A percentile compares a stretch with the other conserved stretches of the same genome.
phyloP scores from a whole-genome alignment of 2,329 filamentous ascomycete species.

The Chrysoporthe austroafricana region DNA sequence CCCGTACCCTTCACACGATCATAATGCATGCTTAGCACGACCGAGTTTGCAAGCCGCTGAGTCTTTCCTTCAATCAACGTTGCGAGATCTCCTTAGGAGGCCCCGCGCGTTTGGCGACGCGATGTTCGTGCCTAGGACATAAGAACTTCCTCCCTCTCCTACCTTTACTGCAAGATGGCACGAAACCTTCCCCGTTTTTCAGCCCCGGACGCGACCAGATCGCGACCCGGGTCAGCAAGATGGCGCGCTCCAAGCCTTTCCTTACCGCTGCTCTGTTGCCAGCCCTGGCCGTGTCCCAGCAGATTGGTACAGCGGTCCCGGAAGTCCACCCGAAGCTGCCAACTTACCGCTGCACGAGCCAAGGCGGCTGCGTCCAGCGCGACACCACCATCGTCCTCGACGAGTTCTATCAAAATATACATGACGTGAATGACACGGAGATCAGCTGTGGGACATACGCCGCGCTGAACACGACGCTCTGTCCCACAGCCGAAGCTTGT shows the following conservation, averaged over 20 bases:
- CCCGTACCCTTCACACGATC: background rate
- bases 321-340: conserved; percentile 17
- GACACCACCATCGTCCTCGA: conserved; percentile 16
- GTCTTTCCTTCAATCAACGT: conserved; percentile 19
- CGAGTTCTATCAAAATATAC: conserved; percentile 22
- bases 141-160: background rate
- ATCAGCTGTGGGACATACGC: conserved; percentile 19
- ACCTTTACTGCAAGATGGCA: background rate
- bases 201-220: background rate
- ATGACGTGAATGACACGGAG: conserved; percentile 13
- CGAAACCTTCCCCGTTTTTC: background rate
- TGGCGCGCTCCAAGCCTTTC: background rate
- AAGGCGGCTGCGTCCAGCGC: conserved; percentile 12
- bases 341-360: conserved; percentile 12
- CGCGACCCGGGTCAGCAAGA: background rate
- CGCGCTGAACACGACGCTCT: conserved; percentile 13
- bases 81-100: background rate
- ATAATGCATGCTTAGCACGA: conserved; percentile 1
- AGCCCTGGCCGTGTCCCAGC: conserved; percentile 11
- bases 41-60: background rate
- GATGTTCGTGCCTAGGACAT: background rate
- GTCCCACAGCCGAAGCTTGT: conserved; percentile 10
- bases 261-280: background rate
- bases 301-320: conserved; percentile 7
- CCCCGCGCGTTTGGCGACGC: background rate